Evolutionary conservation across 345 rosid genomes (phyloP).

Genomic region (Anacardium occidentale): DNA sequence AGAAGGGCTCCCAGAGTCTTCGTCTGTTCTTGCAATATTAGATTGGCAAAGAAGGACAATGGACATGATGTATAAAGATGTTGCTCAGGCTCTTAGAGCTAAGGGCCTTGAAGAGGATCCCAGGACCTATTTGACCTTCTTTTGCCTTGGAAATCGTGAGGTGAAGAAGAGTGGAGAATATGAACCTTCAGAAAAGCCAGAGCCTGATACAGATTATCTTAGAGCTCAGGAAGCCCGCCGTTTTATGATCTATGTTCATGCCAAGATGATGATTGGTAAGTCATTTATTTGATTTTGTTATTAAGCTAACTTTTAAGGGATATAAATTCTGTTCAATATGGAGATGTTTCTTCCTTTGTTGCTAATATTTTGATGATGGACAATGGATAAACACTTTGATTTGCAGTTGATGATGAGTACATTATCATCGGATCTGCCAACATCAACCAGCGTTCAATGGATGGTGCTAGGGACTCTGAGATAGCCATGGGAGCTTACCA

Average conservation of each 20-base stretch:
- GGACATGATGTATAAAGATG: constrained; percentile 96
- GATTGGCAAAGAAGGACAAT: constrained; percentile 95
- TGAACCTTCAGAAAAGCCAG: constrained; percentile 79
- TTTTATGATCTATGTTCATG: constrained; percentile 95
- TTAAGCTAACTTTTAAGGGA: no score
- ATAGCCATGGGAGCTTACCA: constrained; percentile 98
- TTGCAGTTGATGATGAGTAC: constrained; percentile 96
- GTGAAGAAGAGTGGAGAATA: constrained; percentile 85
- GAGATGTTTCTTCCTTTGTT: no score
- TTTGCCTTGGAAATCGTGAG: constrained; percentile 94
- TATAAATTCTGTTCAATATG: neutral
- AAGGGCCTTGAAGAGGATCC: constrained; percentile 76
- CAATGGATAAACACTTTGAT: no score
- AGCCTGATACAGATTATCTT: constrained; percentile 72
- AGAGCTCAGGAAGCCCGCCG: constrained; percentile 93
- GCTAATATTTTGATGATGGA: no score
- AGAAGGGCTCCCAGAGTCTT: constrained; percentile 93
- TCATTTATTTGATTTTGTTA: neutral
- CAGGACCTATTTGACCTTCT: constrained; percentile 81
- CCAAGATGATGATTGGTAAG: constrained; percentile 99
- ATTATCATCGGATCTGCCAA: constrained; percentile 94
- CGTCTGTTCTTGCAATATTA: constrained; percentile 88
- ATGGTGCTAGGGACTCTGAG: constrained; percentile 97
- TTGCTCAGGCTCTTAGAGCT: constrained; percentile 69
- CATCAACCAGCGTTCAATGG: constrained; percentile 98